Evolutionary conservation across 305 asterid species (phyloP), one percentile per base, ranked within the genome.

Genomic region (Fraxinus ornus): DNA sequence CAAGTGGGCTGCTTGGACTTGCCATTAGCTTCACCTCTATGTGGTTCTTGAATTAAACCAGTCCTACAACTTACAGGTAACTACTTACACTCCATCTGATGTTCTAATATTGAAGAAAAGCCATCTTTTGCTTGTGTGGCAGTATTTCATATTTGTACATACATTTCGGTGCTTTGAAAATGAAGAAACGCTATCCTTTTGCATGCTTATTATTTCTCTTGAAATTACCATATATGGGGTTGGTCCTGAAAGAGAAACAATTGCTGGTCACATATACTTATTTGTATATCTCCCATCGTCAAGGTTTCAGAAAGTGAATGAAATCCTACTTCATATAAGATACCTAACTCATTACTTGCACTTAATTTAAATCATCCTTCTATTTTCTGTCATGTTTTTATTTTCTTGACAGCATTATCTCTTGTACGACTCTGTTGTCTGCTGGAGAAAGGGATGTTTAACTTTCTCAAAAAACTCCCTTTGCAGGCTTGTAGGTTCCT

Each of bases 51-150:
- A 78, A 83, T 82, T 89, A 89, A 83, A 87, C 91, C 44, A 81
- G 90, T 37, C 91, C 91, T 71, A 89, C 91, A 36, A 89, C 91
- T 66, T 89, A 89, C 86, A 89, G 91, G 91, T 85, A 79, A 82
- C 33, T 64, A 62, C 33, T 62, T 22, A 0, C 5, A 62, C 71
- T 22, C 71, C 17, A 19, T 22, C 2, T 62, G 28, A 62, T 4
- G 32, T 60, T 60, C 8, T 60, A 19, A 19, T n/a, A 60, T 13
- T 52, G 70, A 60, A 60, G 71, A 60, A 60, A 60, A 4, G 1
- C 13, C 2, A 22, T 62, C 71, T 62, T 62, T 24, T 64, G 72
- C 26, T 1, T 7, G 3, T 5, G 13, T 64, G 72, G 30, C 22
- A 62, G 71, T 64, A 64, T 64, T 22, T 64, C 72, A 64, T 64